phyloP scores from a whole-genome alignment of 352 stramenopile species.

The Globisporangium parvum region DNA sequence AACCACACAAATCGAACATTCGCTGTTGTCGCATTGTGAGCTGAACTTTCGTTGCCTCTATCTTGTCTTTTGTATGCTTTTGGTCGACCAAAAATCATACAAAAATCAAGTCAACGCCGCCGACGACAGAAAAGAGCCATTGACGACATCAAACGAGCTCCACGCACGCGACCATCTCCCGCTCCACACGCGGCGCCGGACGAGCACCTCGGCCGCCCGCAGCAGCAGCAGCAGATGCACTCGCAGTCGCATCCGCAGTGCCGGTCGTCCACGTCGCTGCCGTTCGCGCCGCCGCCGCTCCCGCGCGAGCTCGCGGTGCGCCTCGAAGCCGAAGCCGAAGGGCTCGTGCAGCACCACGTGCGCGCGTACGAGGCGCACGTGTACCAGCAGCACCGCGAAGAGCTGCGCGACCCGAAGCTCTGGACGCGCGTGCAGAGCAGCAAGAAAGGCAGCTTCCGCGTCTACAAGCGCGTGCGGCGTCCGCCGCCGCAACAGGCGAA shows the following conservation, averaged over 20 bases:
- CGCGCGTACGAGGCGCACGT: slow-evolving; percentile 17
- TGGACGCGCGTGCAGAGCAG: slow-evolving; percentile 16
- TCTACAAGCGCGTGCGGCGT: slow-evolving; percentile 14
- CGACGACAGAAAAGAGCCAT: no score
- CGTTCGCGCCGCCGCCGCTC: slow-evolving; percentile 9
- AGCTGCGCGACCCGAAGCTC: slow-evolving; percentile 13
- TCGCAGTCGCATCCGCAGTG: slow-evolving; percentile 2
- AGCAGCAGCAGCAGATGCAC: slow-evolving; percentile 1
- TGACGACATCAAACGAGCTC: no score
- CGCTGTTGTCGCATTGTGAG: no score
- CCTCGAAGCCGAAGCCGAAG: slow-evolving; percentile 15
- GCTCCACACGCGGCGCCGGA: no score
- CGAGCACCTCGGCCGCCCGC: no score
- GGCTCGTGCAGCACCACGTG: slow-evolving; percentile 18
- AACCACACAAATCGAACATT: no score
- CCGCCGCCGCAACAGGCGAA: neutral
- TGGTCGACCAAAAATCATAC: no score
- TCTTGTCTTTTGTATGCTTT: no score
- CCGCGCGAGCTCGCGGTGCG: slow-evolving; percentile 9
- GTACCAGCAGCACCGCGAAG: slow-evolving; percentile 12
- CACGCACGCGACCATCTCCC: no score
- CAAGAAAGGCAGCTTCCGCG: slow-evolving; percentile 11
- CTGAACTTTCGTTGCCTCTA: no score
- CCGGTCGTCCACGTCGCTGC: slow-evolving; percentile 14
- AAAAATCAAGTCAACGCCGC: no score